phyloP scores from a whole-genome alignment of 495 filamentous ascomycete genomes.

The Neurospora sp. region DNA sequence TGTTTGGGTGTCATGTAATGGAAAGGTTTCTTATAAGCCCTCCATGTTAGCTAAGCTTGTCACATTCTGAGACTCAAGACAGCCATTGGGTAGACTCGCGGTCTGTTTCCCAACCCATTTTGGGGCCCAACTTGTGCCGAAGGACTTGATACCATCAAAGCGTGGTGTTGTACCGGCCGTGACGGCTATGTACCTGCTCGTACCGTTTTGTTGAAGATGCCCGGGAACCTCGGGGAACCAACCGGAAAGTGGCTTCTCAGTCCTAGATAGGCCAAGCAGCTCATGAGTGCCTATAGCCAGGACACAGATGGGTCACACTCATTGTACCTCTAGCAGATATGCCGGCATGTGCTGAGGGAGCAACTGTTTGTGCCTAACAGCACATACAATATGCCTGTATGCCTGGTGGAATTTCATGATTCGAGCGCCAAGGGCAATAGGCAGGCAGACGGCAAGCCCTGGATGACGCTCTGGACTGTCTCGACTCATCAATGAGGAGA shows the following conservation, averaged over 20 bases:
- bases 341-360: not conserved
- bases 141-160: not conserved
- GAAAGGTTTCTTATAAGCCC: not conserved
- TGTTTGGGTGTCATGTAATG: not conserved
- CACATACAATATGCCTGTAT: not conserved
- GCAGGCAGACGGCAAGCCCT: not conserved
- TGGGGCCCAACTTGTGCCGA: not conserved
- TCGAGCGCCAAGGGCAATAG: not conserved
- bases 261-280: not conserved
- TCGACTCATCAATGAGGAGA: not conserved
- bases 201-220: conserved; percentile 9
- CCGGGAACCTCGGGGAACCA: not conserved
- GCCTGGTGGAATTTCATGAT: not conserved
- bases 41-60: not conserved
- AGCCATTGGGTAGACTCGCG: not conserved
- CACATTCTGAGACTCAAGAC: not conserved
- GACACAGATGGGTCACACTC: not conserved
- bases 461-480: not conserved
- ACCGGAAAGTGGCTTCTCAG: not conserved
- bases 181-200: conserved; percentile 12
- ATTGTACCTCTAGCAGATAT: not conserved
- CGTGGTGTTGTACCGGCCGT: conserved; percentile 9
- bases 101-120: not conserved
- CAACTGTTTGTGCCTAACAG: not conserved
- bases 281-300: not conserved